A percentile compares a stretch with the other conserved stretches of the same genome.
phyloP scores from a whole-genome alignment of 2,329 filamentous ascomycete genomes.

The Pseudovirgaria hyperparasitica region DNA sequence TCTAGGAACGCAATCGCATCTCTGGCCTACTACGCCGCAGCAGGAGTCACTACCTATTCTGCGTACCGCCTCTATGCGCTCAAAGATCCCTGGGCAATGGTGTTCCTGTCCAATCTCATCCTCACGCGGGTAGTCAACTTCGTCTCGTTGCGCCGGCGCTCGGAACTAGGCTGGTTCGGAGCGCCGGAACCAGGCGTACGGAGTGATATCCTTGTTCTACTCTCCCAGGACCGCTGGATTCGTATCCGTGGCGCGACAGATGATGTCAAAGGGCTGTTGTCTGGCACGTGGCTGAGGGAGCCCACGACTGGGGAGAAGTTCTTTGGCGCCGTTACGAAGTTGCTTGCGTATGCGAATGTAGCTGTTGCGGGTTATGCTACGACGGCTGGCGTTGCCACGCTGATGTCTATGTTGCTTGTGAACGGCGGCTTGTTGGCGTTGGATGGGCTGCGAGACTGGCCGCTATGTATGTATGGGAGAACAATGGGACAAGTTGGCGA shows the following conservation, averaged over 20 bases:
- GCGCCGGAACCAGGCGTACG: conserved; percentile 21
- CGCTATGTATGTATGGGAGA: conserved; percentile 35
- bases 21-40: too few relatives aligned
- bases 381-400: too few relatives aligned
- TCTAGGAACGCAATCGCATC: too few relatives aligned
- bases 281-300: conserved; percentile 42
- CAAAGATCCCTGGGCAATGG: too few relatives aligned
- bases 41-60: too few relatives aligned
- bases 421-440: not conserved
- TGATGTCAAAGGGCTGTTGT: conserved; percentile 48
- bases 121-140: conserved; percentile 44
- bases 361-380: too few relatives aligned
- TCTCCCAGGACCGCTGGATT: conserved; percentile 39
- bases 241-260: conserved; percentile 40
- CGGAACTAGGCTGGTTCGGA: conserved; percentile 22
- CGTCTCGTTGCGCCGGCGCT: conserved; percentile 42
- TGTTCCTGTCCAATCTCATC: conserved; percentile 26
- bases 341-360: conserved; percentile 46
- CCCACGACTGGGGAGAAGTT: conserved; percentile 40
- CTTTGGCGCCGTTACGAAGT: conserved; percentile 39
- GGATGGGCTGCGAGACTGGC: conserved; percentile 24
- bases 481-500: conserved; percentile 12
- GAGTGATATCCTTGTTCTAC: conserved; percentile 40
- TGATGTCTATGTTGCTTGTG: too few relatives aligned
- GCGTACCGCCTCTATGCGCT: too few relatives aligned